Evolutionary conservation across 768 basidiomycete species (phyloP).

Genomic region (Pulveroboletus sp.): DNA sequence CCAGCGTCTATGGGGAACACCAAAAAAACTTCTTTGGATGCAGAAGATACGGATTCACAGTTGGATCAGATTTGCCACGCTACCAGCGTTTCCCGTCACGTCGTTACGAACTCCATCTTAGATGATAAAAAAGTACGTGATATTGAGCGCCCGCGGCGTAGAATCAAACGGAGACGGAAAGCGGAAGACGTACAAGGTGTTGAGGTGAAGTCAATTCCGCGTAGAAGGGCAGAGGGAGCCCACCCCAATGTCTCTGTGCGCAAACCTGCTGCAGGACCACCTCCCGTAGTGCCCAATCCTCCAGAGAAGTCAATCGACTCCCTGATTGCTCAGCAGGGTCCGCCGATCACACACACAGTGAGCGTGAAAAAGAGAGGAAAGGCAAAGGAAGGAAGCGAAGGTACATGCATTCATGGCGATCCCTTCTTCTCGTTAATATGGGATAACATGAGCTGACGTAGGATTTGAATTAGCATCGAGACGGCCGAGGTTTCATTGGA

Average conservation of each 20-base stretch:
- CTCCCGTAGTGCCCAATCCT: slow-evolving; percentile 39
- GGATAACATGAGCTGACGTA: slow-evolving; percentile 1
- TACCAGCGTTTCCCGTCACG: slow-evolving; percentile 50
- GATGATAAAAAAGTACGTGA: slow-evolving; percentile 39
- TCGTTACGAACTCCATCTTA: slow-evolving; percentile 35
- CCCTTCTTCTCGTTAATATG: background rate
- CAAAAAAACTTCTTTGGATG: slow-evolving; percentile 45
- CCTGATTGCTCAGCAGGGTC: slow-evolving; percentile 50
- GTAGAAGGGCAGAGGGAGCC: slow-evolving; percentile 61
- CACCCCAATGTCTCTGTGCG: slow-evolving; percentile 30
- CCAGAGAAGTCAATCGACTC: slow-evolving; percentile 49
- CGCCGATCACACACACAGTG: slow-evolving; percentile 30
- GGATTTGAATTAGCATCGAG: slow-evolving; percentile 25
- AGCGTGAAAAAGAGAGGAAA: slow-evolving; percentile 36
- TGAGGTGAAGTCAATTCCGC: slow-evolving; percentile 50
- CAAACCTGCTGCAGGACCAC: slow-evolving; percentile 23
- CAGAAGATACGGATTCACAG: slow-evolving; percentile 36
- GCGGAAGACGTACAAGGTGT: slow-evolving; percentile 31
- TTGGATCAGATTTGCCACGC: slow-evolving; percentile 37
- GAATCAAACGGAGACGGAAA: slow-evolving; percentile 29
- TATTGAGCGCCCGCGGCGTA: slow-evolving; percentile 39
- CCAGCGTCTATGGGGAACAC: slow-evolving; percentile 29
- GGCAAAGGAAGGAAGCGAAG: slow-evolving; percentile 26
- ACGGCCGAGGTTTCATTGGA: slow-evolving; percentile 79
- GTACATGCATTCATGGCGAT: slow-evolving; percentile 14